Percentiles rank a stretch among this genome's conserved stretches.
Conservation (phyloP, 116 monocot species). For the Zostera marina region DNA sequence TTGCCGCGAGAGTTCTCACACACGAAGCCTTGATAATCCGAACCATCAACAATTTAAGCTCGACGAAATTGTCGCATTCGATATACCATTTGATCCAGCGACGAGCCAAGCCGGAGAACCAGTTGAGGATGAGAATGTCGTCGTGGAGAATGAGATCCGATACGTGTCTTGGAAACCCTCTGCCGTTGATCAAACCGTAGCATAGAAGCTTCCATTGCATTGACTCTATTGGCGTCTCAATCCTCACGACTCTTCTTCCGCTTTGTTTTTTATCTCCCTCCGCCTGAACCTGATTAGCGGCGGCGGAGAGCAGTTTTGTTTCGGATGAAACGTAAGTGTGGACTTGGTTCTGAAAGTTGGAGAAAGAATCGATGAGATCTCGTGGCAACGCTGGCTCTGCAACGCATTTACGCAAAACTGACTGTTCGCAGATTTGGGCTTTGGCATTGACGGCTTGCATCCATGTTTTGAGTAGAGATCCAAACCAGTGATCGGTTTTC, state of each 20-base stretch:
- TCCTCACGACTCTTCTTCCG: conserved; percentile 2
- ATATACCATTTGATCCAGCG: conserved; percentile 81
- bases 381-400: conserved; percentile 62
- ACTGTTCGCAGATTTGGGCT: conserved; percentile 24
- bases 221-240: conserved; percentile 44
- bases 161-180: conserved; percentile 59
- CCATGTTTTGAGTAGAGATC: conserved; percentile 65
- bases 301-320: conserved; percentile 27
- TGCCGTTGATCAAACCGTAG: conserved; percentile 53
- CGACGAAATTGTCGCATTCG: conserved; percentile 46
- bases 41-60: conserved; percentile 40
- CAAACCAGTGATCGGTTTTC: conserved; percentile 98
- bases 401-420: conserved; percentile 48
- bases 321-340: conserved; percentile 53
- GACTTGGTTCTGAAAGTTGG: conserved; percentile 48
- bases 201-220: conserved; percentile 35
- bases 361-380: conserved; percentile 55
- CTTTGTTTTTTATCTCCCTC: too few species aligned
- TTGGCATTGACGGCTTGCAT: conserved; percentile 60
- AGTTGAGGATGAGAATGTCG: conserved; percentile 51
- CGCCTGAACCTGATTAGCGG: neutral
- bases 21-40: conserved; percentile 55
- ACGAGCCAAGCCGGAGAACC: conserved; percentile 63
- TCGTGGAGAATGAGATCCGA: conserved; percentile 56
- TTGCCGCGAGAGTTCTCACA: conserved; percentile 68